Conservation (phyloP, 805 yeast species). For the Lipomyces yamanashiensis region DNA sequence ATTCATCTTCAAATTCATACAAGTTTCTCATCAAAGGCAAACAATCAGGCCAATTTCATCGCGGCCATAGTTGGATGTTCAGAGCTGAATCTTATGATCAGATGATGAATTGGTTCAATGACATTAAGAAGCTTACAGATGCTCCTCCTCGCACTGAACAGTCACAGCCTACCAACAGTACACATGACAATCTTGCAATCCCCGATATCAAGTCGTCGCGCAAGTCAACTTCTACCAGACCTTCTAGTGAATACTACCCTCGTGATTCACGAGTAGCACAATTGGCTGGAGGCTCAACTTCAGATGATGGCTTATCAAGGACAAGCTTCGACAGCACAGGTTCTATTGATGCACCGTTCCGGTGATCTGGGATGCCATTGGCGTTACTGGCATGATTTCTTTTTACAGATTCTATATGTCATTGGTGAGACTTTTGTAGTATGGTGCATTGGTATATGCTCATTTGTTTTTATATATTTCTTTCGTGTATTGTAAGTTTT, state of each 20-base stretch:
- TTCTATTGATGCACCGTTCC: conserved; percentile 11
- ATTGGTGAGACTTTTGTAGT: not conserved
- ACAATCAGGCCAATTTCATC: conserved; percentile 71
- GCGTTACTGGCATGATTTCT: not conserved
- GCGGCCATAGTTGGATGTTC: conserved; percentile 94
- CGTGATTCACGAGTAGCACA: not conserved
- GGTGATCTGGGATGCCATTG: not conserved
- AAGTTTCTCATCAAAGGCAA: conserved; percentile 82
- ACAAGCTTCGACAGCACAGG: conserved; percentile 1
- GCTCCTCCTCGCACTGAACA: not conserved
- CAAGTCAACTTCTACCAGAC: conserved; percentile 12
- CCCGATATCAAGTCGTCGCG: conserved; percentile 3
- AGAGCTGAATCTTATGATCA: conserved; percentile 79
- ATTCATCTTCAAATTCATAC: conserved; percentile 39
- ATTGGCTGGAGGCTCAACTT: not conserved
- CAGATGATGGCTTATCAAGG: not conserved
- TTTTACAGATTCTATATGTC: not conserved
- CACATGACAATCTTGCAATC: not conserved
- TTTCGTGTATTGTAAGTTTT: not conserved
- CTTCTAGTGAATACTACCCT: conserved; percentile 20
- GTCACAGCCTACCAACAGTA: not conserved
- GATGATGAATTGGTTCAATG: conserved; percentile 86
- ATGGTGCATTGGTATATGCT: not conserved
- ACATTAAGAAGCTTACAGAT: conserved; percentile 54
- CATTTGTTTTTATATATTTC: not conserved